Evolutionary conservation across 768 basidiomycete genomes (phyloP).

Genomic region (Krasilnikovozyma curviuscula): DNA sequence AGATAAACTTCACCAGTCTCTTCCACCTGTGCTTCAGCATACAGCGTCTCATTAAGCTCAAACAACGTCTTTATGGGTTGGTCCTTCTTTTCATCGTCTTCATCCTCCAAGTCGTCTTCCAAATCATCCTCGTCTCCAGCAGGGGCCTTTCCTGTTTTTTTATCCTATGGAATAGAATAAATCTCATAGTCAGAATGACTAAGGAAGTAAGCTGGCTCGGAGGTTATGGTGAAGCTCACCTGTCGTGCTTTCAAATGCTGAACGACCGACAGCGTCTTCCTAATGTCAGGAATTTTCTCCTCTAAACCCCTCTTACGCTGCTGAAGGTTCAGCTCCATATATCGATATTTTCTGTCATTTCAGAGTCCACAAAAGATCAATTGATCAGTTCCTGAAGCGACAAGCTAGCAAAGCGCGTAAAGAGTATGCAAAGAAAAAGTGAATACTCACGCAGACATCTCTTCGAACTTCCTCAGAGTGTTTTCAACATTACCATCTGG

Average conservation of each 20-base stretch:
- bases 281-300: conserved; percentile 91
- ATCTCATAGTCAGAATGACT: too few relatives aligned
- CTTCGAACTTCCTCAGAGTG: conserved; percentile 63
- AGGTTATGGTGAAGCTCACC: conserved; percentile 29
- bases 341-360: conserved; percentile 72
- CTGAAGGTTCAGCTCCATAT: conserved; percentile 77
- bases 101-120: conserved; percentile 34
- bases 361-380: not conserved
- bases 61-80: conserved; percentile 58
- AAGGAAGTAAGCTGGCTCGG: not conserved
- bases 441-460: conserved; percentile 68
- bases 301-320: conserved; percentile 61
- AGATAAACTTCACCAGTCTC: conserved; percentile 76
- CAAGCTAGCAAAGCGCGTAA: not conserved
- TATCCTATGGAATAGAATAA: not conserved
- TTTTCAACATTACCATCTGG: conserved; percentile 57
- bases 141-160: not conserved
- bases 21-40: conserved; percentile 71
- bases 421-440: not conserved
- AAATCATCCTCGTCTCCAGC: conserved; percentile 25
- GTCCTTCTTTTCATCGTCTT: conserved; percentile 30
- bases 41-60: conserved; percentile 89
- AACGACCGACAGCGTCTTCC: conserved; percentile 78
- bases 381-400: not conserved
- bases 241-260: conserved; percentile 53